phyloP scores from a whole-genome alignment of 192 early-diverging fungal genomes.

The Dissophora globulifera region DNA sequence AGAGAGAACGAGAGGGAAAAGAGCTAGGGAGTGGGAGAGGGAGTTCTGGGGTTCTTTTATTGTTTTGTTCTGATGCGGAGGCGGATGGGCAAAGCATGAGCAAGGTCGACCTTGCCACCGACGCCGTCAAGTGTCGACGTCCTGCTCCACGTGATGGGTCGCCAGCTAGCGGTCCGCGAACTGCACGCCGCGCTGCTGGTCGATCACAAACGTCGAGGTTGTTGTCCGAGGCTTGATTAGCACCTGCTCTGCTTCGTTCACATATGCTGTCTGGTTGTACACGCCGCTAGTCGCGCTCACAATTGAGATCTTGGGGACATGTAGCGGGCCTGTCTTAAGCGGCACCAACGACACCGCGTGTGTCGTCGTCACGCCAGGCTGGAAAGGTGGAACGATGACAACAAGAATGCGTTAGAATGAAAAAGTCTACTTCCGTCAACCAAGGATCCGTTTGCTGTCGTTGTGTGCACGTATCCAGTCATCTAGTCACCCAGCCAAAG shows the following conservation, averaged over 20 bases:
- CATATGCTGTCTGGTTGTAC: slow-evolving; percentile 62
- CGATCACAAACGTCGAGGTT: slow-evolving; percentile 68
- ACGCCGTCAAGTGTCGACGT: no score
- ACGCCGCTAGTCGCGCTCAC: slow-evolving; percentile 52
- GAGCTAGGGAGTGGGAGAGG: no score
- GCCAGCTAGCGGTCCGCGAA: slow-evolving; percentile 13
- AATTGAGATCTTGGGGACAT: slow-evolving; percentile 62
- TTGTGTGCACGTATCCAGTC: no score
- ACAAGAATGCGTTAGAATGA: background rate
- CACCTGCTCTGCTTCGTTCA: slow-evolving; percentile 69
- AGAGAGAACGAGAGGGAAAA: background rate
- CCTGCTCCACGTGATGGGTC: background rate
- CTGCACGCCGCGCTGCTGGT: slow-evolving; percentile 65
- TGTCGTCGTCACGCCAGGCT: slow-evolving; percentile 60
- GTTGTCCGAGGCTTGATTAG: slow-evolving; percentile 65
- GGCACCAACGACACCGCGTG: slow-evolving; percentile 66
- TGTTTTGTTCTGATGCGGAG: no score
- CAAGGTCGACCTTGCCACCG: no score
- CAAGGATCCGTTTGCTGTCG: no score
- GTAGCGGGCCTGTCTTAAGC: slow-evolving; percentile 67
- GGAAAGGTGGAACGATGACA: background rate
- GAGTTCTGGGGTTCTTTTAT: background rate
- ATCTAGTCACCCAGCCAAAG: no score
- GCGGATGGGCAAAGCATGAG: background rate
- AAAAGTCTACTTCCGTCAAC: no score